Conservation (phyloP, 306 rosid genomes). For the apple (Malus domestica) region DNA sequence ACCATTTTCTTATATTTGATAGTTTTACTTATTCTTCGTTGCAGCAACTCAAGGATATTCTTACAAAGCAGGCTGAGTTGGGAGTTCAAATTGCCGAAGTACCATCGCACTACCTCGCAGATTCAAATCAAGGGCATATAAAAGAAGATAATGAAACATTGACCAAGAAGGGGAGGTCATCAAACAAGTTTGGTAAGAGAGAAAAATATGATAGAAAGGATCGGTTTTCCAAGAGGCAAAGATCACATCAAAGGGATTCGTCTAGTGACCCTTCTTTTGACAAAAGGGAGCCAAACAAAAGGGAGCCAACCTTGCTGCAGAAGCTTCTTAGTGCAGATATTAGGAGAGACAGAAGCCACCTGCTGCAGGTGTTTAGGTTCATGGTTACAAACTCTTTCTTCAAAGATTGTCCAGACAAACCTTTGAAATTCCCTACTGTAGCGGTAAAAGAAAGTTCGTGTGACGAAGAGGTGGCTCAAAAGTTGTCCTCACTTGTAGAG, state of each 20-base stretch:
- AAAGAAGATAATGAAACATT: constrained; percentile 25
- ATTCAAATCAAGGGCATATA: constrained; percentile 27
- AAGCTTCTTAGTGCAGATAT: constrained; percentile 71
- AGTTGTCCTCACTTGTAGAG: background rate
- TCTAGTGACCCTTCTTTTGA: constrained; percentile 10
- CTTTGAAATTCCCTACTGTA: constrained; percentile 49
- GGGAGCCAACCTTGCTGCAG: constrained; percentile 58
- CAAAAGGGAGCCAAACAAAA: constrained; percentile 39
- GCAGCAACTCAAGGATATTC: constrained; percentile 76
- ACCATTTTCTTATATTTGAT: background rate
- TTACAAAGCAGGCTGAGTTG: constrained; percentile 84
- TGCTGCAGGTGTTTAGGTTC: constrained; percentile 80
- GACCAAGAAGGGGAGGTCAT: constrained; percentile 28
- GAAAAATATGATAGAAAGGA: constrained; percentile 35
- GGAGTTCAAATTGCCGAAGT: constrained; percentile 95
- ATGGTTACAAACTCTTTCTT: constrained; percentile 72
- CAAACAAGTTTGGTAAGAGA: constrained; percentile 39
- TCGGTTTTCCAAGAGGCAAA: constrained; percentile 45
- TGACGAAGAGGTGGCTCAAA: constrained; percentile 19
- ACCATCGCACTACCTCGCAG: constrained; percentile 61
- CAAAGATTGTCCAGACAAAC: constrained; percentile 50
- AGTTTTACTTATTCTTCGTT: background rate
- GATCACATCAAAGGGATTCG: constrained; percentile 23
- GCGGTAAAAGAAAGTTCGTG: constrained; percentile 31
- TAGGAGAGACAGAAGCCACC: constrained; percentile 55